These are phyloP conservation scores for Cystofilobasidium capitatum DNA, from an alignment of 768 basidiomycete genomes.

Conservation along the genomic window DNA sequence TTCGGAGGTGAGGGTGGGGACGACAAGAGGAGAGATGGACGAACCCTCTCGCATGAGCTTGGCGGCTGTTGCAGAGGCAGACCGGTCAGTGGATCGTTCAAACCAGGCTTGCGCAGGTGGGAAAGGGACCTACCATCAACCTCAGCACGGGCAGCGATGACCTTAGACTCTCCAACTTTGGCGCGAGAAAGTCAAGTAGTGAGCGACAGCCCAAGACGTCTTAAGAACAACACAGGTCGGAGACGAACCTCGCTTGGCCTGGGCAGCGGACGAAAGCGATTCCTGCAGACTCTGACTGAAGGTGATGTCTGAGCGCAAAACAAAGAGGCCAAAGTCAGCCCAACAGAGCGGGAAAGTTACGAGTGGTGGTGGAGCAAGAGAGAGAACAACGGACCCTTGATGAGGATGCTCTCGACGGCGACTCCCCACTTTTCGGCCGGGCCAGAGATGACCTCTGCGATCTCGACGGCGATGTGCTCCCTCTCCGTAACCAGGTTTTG, in stretches of 20 bases:
- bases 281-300: slow-evolving; percentile 84
- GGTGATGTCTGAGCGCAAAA: slow-evolving; percentile 45
- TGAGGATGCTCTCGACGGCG: slow-evolving; percentile 54
- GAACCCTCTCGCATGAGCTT: slow-evolving; percentile 3
- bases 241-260: slow-evolving; percentile 69
- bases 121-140: slow-evolving; percentile 63
- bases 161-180: slow-evolving; percentile 34
- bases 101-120: no score
- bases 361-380: background rate
- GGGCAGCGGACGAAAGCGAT: slow-evolving; percentile 85
- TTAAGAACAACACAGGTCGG: slow-evolving; percentile 26
- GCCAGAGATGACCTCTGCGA: slow-evolving; percentile 77
- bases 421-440: slow-evolving; percentile 76
- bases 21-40: background rate
- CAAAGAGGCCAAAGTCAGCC: background rate
- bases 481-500: slow-evolving; percentile 94
- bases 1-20: background rate
- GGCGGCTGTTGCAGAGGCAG: slow-evolving; percentile 3
- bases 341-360: background rate
- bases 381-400: slow-evolving; percentile 13
- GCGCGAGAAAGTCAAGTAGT: background rate
- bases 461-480: slow-evolving; percentile 49
- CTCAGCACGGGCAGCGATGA: slow-evolving; percentile 90
- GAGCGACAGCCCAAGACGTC: background rate
- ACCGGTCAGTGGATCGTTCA: no score